phyloP scores from a whole-genome alignment of 2,329 filamentous ascomycete species.

The Aphanocladium album region DNA sequence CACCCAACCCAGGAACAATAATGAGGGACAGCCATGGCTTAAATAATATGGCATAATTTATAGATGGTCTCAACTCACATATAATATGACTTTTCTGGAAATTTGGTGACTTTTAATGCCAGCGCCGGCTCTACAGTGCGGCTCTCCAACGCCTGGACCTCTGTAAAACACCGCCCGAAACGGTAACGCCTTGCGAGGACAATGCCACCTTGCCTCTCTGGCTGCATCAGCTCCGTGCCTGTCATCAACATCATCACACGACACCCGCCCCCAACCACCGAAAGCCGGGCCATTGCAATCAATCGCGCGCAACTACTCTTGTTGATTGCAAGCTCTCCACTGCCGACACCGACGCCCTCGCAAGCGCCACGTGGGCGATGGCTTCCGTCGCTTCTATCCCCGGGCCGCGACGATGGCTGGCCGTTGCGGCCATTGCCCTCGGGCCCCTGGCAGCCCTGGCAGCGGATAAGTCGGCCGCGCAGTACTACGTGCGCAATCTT shows the following conservation, averaged over 20 bases:
- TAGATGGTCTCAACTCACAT: background rate
- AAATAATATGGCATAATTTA: background rate
- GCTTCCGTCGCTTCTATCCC: slow-evolving; percentile 11
- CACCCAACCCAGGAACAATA: background rate
- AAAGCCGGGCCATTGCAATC: background rate
- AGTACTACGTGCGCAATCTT: slow-evolving; percentile 84
- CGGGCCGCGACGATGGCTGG: slow-evolving; percentile 26
- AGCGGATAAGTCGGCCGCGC: slow-evolving; percentile 44
- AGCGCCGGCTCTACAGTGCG: background rate
- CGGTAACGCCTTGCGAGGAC: background rate
- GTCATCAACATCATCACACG: slow-evolving; percentile 10
- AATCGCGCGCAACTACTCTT: background rate
- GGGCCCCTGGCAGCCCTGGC: slow-evolving; percentile 32
- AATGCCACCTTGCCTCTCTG: slow-evolving; percentile 12
- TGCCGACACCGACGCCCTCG: background rate
- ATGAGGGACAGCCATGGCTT: background rate
- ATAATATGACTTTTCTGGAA: background rate
- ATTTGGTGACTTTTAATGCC: background rate
- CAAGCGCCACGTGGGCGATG: slow-evolving; percentile 9
- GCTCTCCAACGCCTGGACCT: background rate
- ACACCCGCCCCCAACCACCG: background rate
- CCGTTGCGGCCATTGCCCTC: slow-evolving; percentile 35
- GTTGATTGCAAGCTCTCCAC: background rate
- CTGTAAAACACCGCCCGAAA: slow-evolving; percentile 5
- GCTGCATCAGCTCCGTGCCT: background rate